Evolutionary conservation across 768 basidiomycete species (phyloP).

Genomic region (Suillus bovinus): DNA sequence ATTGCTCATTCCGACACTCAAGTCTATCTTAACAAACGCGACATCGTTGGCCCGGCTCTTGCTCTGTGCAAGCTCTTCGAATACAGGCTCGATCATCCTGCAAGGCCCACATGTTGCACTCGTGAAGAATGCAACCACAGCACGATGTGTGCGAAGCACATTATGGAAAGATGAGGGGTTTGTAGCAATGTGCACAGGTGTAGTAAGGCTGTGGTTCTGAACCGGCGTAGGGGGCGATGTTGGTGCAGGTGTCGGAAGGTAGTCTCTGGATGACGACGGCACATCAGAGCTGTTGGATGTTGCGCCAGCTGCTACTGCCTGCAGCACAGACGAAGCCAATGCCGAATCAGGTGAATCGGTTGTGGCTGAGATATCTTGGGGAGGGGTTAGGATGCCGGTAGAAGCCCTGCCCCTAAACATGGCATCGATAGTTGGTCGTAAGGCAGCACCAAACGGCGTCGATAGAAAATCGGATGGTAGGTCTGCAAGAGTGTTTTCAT

Average conservation of each 20-base stretch:
- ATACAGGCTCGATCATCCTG: slow-evolving; percentile 79
- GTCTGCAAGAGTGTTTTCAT: slow-evolving; percentile 39
- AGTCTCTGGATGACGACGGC: slow-evolving; percentile 13
- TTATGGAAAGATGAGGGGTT: slow-evolving; percentile 72
- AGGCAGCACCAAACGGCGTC: slow-evolving; percentile 82
- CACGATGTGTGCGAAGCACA: slow-evolving; percentile 64
- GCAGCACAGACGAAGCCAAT: slow-evolving; percentile 53
- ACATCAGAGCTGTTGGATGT: slow-evolving; percentile 25
- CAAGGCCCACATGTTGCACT: slow-evolving; percentile 77
- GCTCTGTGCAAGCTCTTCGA: slow-evolving; percentile 72
- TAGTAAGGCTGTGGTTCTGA: slow-evolving; percentile 49
- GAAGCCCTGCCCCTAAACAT: slow-evolving; percentile 65
- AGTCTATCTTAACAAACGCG: slow-evolving; percentile 84
- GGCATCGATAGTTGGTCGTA: slow-evolving; percentile 88
- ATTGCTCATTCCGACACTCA: slow-evolving; percentile 64
- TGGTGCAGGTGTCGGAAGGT: slow-evolving; percentile 20
- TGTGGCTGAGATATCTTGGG: slow-evolving; percentile 29
- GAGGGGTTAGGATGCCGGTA: slow-evolving; percentile 30
- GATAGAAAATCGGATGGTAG: slow-evolving; percentile 84
- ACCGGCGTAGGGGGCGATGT: slow-evolving; percentile 29
- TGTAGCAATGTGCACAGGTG: slow-evolving; percentile 70
- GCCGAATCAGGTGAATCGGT: slow-evolving; percentile 45
- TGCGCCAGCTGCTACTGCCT: slow-evolving; percentile 57
- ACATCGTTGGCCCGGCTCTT: slow-evolving; percentile 52
- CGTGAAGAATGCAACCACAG: slow-evolving; percentile 82